Percentiles rank a stretch among this genome's conserved stretches.
Conservation (phyloP, 2,329 filamentous ascomycete species). For the Colletotrichum falcatum region DNA sequence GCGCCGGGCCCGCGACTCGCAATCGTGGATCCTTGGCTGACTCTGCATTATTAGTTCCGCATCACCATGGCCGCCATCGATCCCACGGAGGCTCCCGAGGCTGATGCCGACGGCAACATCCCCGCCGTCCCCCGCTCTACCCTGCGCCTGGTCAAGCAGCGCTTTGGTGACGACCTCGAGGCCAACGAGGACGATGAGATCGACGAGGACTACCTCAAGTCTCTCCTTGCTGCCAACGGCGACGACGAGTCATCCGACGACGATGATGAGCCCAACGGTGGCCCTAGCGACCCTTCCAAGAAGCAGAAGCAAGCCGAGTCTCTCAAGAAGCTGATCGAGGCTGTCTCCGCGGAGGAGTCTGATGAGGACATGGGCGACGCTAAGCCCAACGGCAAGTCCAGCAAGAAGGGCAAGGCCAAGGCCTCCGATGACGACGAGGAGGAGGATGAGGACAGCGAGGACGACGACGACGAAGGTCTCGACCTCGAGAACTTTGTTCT, state of each 20-base stretch:
- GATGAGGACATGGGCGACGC: conserved; percentile 82
- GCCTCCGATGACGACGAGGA: conserved; percentile 72
- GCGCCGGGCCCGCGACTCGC: conserved; percentile 15
- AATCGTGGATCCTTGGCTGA: conserved; percentile 46
- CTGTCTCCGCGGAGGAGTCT: conserved; percentile 67
- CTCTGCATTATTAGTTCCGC: conserved; percentile 75
- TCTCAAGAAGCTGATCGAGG: conserved; percentile 81
- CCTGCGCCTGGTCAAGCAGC: conserved; percentile 87
- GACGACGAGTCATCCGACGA: conserved; percentile 62
- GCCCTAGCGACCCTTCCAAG: conserved; percentile 91
- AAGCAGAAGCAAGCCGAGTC: conserved; percentile 84
- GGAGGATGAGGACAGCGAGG: conserved; percentile 63
- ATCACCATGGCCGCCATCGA: conserved; percentile 99
- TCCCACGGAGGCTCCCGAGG: conserved; percentile 80
- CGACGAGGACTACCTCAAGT: conserved; percentile 73
- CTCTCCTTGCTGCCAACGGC: conserved; percentile 64
- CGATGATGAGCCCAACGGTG: conserved; percentile 77
- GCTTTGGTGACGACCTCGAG: conserved; percentile 67
- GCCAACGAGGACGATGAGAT: conserved; percentile 72
- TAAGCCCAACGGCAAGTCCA: conserved; percentile 69
- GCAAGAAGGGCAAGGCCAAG: conserved; percentile 78
- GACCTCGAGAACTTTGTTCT: conserved; percentile 91
- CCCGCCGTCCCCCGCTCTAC: conserved; percentile 80
- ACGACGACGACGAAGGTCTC: conserved; percentile 71
- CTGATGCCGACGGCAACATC: conserved; percentile 71